Conservation (phyloP, 768 basidiomycete genomes). For the Termitomyces sp. region DNA sequence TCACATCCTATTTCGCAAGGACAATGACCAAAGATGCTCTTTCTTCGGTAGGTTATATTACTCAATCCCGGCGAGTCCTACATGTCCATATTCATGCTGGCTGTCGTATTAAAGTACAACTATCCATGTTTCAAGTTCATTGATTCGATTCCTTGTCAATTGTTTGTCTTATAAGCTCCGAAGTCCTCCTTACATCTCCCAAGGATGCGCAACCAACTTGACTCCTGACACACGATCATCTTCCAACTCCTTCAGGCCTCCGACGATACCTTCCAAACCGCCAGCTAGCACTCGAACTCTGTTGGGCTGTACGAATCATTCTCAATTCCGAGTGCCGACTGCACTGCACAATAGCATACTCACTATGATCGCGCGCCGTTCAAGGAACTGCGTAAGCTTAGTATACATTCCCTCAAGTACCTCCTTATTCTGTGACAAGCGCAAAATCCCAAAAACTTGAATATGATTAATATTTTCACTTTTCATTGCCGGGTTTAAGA, state of each 20-base stretch:
- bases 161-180: not conserved
- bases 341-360: not conserved
- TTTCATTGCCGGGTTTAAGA: conserved; percentile 27
- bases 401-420: conserved; percentile 11
- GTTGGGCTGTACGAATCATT: conserved; percentile 30
- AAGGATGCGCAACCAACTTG: conserved; percentile 37
- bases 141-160: not conserved
- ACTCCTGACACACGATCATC: conserved; percentile 34
- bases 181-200: not conserved
- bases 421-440: conserved; percentile 13
- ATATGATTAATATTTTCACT: conserved; percentile 19
- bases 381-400: conserved; percentile 17
- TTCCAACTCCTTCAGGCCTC: conserved; percentile 35
- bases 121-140: not conserved
- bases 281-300: conserved; percentile 31
- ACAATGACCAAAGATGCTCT: no score
- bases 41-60: not conserved
- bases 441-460: conserved; percentile 15
- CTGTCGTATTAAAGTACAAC: not conserved
- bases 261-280: conserved; percentile 35
- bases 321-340: not conserved
- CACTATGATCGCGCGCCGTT: conserved; percentile 24
- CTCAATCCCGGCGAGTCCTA: no score
- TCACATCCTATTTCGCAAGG: no score
- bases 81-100: not conserved